Evolutionary conservation across 1,284 basidiomycete species (phyloP), one percentile per base, ranked within the genome.

Genomic region (Gymnopus androsaceus): DNA sequence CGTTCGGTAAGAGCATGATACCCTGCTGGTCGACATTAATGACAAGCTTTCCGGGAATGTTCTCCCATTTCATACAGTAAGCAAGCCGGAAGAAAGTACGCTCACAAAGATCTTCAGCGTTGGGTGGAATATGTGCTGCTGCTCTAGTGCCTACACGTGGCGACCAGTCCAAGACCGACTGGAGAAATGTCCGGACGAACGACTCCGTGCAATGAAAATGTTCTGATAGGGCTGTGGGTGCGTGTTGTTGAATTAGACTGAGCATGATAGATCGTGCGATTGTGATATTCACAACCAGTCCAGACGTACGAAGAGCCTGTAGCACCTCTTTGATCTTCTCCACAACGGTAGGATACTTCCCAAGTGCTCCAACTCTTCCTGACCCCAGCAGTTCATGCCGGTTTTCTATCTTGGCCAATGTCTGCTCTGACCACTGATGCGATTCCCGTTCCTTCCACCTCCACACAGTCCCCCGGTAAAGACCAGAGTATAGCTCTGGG

Each of bases 241-340:
- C n/a, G n/a, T n/a, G n/a, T n/a, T n/a, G n/a, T n/a, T 44, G 41
- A 15, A 65, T 61, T 2, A 62, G 44, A 3, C 55, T 55, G 3
- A 65, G n/a, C 15, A 63, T 59, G 54, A 64, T 55, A 6, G 59
- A 61, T 0, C 62, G 57, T 3, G 59, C 53, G 19, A 66, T 14
- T 7, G 61, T n/a, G 19, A 61, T 47, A 28, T 54, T 58, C 19
- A 67, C 55, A 11, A 55, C 46, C 9, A 67, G n/a, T 3, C 58
- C 53, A 11, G 54, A 60, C 12, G 4, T 36, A 1, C 56, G 49
- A 40, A 59, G 52, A 15, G 28, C 54, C 8, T 14, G 3, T 0
- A 63, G 51, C n/a, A 34, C 50, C 25, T 34, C 34, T 27, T 57
- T 58, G 50, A 62, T 57, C 3, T 42, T 28, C 0, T 38, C 31